Conservation (phyloP, 805 yeast species). For the Yueomyces sp. region DNA sequence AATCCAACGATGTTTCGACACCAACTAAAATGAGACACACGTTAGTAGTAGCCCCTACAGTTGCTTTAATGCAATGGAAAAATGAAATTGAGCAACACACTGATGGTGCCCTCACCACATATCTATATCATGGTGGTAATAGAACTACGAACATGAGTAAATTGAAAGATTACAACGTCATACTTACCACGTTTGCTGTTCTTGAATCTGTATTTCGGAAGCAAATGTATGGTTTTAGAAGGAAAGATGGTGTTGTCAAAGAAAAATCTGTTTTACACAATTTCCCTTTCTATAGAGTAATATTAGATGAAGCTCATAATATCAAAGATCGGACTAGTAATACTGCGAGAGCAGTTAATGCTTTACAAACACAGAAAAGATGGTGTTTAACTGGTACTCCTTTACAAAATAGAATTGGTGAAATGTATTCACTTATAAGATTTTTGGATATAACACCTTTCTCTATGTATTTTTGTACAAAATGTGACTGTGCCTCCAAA, state of each 20-base stretch:
- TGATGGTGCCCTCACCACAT: constrained; percentile 50
- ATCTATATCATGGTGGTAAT: constrained; percentile 77
- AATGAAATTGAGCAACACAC: constrained; percentile 84
- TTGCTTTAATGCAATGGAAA: constrained; percentile 97
- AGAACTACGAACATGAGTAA: constrained; percentile 47
- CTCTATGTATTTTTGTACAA: constrained; percentile 83
- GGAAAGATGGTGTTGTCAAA: constrained; percentile 57
- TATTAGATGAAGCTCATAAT: constrained; percentile 94
- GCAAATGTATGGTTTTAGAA: constrained; percentile 67
- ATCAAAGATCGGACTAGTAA: constrained; percentile 90
- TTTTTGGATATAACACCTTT: constrained; percentile 78
- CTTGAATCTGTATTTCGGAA: constrained; percentile 77
- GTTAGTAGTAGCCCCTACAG: constrained; percentile 93
- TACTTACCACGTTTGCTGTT: constrained; percentile 86
- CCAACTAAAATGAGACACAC: constrained; percentile 45
- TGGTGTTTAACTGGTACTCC: constrained; percentile 97
- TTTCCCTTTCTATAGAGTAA: constrained; percentile 67
- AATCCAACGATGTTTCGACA: neutral
- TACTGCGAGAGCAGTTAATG: constrained; percentile 85
- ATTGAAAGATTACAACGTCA: constrained; percentile 47
- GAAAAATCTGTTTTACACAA: constrained; percentile 67
- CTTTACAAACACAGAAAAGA: constrained; percentile 53
- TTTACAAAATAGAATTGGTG: constrained; percentile 91
- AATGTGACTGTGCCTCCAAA: constrained; percentile 69
- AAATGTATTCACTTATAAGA: constrained; percentile 81